Percentiles rank a stretch among this genome's conserved stretches.
phyloP scores from a whole-genome alignment of 2,329 filamentous ascomycete species.

The Cordyceps farinosa region DNA sequence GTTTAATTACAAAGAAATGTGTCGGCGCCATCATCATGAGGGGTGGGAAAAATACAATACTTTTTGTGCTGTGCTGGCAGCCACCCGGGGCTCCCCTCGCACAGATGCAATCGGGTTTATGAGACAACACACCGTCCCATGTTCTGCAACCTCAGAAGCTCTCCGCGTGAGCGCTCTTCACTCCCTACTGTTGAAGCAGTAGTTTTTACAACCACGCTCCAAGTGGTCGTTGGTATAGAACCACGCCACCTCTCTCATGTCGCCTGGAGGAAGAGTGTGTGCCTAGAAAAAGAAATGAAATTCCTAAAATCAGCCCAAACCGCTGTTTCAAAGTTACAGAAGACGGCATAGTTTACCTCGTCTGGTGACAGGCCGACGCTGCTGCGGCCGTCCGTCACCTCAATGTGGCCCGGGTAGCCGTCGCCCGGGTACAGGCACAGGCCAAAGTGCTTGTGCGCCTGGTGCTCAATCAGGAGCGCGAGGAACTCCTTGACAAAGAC shows the following conservation, averaged over 20 bases:
- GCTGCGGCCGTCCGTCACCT: not conserved
- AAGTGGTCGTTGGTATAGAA: constrained; percentile 11
- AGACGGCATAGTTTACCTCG: not conserved
- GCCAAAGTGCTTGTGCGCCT: constrained; percentile 2
- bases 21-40: not conserved
- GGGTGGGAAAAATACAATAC: not conserved
- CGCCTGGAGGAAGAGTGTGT: not conserved
- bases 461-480: not conserved
- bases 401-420: constrained; percentile 9
- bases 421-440: constrained; percentile 8
- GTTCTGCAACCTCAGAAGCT: not conserved
- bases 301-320: not conserved
- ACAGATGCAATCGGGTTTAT: too few species aligned
- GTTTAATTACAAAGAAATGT: not conserved
- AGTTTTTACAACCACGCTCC: constrained; percentile 3
- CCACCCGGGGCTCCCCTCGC: not conserved
- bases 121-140: too few species aligned
- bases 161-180: too few species aligned
- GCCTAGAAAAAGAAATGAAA: not conserved
- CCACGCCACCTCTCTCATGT: constrained; percentile 7
- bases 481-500: constrained; percentile 12
- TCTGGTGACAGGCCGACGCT: not conserved
- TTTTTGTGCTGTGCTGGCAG: not conserved
- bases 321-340: too few species aligned
- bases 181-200: not conserved